Evolutionary conservation across 345 rosid genomes (phyloP).

Genomic region (Gossypium raimondii): DNA sequence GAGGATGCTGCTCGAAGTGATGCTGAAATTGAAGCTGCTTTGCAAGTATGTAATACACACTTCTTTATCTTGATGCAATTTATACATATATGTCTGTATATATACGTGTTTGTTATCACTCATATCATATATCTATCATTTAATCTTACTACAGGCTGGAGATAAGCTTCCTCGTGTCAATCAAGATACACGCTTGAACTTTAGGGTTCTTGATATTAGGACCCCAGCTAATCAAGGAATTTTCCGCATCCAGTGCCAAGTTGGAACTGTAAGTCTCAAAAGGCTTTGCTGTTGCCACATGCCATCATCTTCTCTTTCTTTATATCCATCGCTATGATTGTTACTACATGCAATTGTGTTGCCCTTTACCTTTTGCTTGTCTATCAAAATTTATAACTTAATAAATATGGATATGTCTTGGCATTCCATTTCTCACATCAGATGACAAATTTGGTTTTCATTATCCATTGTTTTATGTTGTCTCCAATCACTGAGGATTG

Average conservation of each 20-base stretch:
- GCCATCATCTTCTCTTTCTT: background rate
- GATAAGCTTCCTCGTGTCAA: slow-evolving; percentile 61
- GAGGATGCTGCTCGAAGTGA: slow-evolving; percentile 53
- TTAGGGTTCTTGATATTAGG: slow-evolving; percentile 68
- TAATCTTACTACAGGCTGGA: slow-evolving; percentile 39
- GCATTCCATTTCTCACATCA: background rate
- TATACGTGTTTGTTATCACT: background rate
- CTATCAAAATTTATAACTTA: background rate
- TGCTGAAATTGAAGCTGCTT: slow-evolving; percentile 1
- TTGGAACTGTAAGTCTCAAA: slow-evolving; percentile 32
- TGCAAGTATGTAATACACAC: background rate
- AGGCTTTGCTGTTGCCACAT: background rate
- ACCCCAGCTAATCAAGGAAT: slow-evolving; percentile 83
- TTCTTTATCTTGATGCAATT: slow-evolving; percentile 32
- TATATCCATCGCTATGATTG: no score
- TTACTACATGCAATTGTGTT: background rate
- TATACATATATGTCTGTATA: background rate
- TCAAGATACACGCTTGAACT: slow-evolving; percentile 78
- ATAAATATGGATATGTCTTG: background rate
- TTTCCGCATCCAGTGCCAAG: slow-evolving; percentile 60
- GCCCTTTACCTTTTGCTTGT: background rate
- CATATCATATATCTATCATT: background rate
- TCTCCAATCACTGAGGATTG: background rate
- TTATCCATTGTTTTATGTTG: background rate
- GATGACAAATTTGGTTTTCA: background rate